Percentiles rank a stretch among this genome's conserved stretches.
These are phyloP conservation scores for Metarhizium sp. DNA, from an alignment of 2,329 filamentous ascomycete species.

Conservation along the genomic window DNA sequence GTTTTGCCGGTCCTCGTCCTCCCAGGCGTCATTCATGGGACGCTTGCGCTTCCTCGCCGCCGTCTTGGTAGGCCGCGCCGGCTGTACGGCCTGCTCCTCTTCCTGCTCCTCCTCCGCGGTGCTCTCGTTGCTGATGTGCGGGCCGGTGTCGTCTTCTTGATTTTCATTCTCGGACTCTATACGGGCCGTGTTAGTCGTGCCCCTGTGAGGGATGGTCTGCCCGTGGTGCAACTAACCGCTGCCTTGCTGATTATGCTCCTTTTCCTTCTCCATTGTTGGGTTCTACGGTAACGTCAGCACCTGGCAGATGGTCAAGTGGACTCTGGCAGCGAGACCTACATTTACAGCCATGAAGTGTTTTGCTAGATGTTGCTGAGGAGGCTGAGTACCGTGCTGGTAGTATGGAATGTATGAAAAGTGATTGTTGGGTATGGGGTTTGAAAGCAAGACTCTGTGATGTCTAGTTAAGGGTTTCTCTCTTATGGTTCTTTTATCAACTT, in stretches of 20 bases:
- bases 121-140: slow-evolving; percentile 5
- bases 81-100: not conserved
- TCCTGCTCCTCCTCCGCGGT: slow-evolving; percentile 11
- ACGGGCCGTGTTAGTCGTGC: not conserved
- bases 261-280: slow-evolving; percentile 1
- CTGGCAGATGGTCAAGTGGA: not conserved
- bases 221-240: not conserved
- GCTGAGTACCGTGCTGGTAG: not conserved
- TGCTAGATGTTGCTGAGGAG: not conserved
- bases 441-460: not conserved
- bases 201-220: not conserved
- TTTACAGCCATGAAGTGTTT: not conserved
- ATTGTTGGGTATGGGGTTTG: not conserved
- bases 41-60: slow-evolving; percentile 6
- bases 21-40: not conserved
- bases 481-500: not conserved
- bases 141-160: slow-evolving; percentile 7
- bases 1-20: slow-evolving; percentile 10
- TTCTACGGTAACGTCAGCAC: not conserved
- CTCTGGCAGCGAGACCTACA: not conserved
- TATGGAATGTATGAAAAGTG: not conserved
- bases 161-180: slow-evolving; percentile 1
- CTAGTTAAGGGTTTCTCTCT: not conserved
- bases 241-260: not conserved
- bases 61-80: slow-evolving; percentile 1